These are phyloP conservation scores for Trametes villosa DNA, from an alignment of 768 basidiomycete species.

Conservation along the genomic window DNA sequence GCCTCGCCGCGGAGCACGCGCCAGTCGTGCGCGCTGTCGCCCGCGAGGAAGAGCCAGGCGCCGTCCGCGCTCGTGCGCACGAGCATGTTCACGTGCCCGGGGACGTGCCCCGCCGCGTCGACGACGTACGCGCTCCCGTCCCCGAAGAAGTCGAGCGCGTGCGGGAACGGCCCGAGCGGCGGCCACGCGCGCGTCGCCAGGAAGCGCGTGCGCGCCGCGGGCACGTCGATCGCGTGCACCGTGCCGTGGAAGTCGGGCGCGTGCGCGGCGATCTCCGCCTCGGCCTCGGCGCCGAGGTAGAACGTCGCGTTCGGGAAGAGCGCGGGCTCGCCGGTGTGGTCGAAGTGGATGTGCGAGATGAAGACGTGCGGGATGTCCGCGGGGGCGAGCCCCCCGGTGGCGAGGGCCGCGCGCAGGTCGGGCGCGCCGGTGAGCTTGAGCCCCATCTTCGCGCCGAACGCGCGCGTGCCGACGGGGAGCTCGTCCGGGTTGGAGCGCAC, in stretches of 20 bases:
- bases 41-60: slow-evolving; percentile 43
- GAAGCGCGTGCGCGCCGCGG: slow-evolving; percentile 18
- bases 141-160: slow-evolving; percentile 54
- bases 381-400: slow-evolving; percentile 51
- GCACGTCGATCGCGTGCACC: slow-evolving; percentile 22
- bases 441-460: slow-evolving; percentile 25
- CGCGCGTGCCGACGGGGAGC: slow-evolving; percentile 46
- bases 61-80: slow-evolving; percentile 58
- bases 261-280: slow-evolving; percentile 40
- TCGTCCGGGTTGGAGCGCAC: slow-evolving; percentile 45
- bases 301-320: slow-evolving; percentile 54
- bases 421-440: slow-evolving; percentile 18
- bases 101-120: slow-evolving; percentile 59
- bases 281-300: slow-evolving; percentile 48
- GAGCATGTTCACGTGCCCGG: slow-evolving; percentile 58
- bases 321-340: slow-evolving; percentile 51
- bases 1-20: slow-evolving; percentile 38
- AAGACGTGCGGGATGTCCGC: slow-evolving; percentile 49
- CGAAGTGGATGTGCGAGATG: slow-evolving; percentile 59
- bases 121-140: slow-evolving; percentile 65
- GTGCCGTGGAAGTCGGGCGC: slow-evolving; percentile 27
- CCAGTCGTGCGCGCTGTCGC: slow-evolving; percentile 19
- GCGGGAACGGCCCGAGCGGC: slow-evolving; percentile 54
- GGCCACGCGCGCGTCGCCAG: slow-evolving; percentile 35
- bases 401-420: slow-evolving; percentile 50